Conservation (phyloP, 2,329 filamentous ascomycete species). For the Pseudofabraea citricarpa region DNA sequence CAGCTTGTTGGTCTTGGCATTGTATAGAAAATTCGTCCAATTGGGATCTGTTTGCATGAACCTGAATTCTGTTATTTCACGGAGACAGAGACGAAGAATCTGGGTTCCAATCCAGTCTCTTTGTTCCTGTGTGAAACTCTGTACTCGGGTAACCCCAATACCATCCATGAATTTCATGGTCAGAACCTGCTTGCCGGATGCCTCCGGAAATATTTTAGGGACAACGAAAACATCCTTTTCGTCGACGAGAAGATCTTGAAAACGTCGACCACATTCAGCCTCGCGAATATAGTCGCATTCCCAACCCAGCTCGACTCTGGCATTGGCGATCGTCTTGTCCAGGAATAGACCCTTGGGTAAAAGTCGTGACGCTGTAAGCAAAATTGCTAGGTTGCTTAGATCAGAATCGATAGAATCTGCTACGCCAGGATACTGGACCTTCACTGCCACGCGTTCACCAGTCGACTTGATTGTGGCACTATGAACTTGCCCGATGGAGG, state of each 20-base stretch:
- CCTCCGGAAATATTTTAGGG: slow-evolving; percentile 71
- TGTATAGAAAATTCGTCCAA: slow-evolving; percentile 98
- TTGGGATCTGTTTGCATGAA: slow-evolving; percentile 99
- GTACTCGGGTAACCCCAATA: slow-evolving; percentile 75
- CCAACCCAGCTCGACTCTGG: slow-evolving; percentile 86
- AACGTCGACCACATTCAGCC: slow-evolving; percentile 73
- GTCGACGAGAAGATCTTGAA: slow-evolving; percentile 70
- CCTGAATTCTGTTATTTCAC: slow-evolving; percentile 88
- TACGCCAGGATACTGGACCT: slow-evolving; percentile 96
- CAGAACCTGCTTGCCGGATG: slow-evolving; percentile 79
- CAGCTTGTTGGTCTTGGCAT: slow-evolving; percentile 63
- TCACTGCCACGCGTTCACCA: slow-evolving; percentile 79
- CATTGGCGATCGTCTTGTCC: slow-evolving; percentile 96
- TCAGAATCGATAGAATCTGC: slow-evolving; percentile 95
- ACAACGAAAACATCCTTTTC: slow-evolving; percentile 73
- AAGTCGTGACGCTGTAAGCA: slow-evolving; percentile 84
- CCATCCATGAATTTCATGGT: slow-evolving; percentile 93
- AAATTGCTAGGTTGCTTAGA: slow-evolving; percentile 84
- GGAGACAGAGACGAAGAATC: slow-evolving; percentile 83
- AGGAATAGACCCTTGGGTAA: slow-evolving; percentile 90
- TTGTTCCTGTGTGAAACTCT: slow-evolving; percentile 72
- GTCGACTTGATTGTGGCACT: slow-evolving; percentile 73
- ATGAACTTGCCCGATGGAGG: slow-evolving; percentile 96
- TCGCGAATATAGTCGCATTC: slow-evolving; percentile 95
- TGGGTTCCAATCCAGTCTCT: slow-evolving; percentile 96